Evolutionary conservation across 1,284 basidiomycete genomes (phyloP).

Genomic region (Trichosporon sp.): DNA sequence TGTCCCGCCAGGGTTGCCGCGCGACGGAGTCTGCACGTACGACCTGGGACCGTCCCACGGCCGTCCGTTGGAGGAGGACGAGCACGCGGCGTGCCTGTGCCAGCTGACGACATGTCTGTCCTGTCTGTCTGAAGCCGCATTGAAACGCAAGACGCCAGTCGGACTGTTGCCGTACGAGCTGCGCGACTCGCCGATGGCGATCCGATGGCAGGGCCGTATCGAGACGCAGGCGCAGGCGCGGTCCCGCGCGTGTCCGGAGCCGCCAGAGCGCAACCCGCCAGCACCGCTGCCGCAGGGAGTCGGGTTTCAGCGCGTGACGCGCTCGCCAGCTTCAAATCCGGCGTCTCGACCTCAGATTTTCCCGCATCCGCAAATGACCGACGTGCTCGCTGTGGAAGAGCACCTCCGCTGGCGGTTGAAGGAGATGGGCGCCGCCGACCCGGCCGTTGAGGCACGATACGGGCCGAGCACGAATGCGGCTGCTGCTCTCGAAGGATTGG

Average conservation of each 20-base stretch:
- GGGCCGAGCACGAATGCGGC: slow-evolving; percentile 48
- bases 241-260: slow-evolving; percentile 29
- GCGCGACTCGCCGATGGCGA: slow-evolving; percentile 29
- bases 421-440: slow-evolving; percentile 55
- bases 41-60: slow-evolving; percentile 36
- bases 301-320: slow-evolving; percentile 48
- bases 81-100: slow-evolving; percentile 51
- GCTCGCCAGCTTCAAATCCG: slow-evolving; percentile 26
- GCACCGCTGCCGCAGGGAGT: slow-evolving; percentile 40
- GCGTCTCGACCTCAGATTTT: slow-evolving; percentile 39
- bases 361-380: slow-evolving; percentile 57
- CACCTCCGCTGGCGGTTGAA: slow-evolving; percentile 55
- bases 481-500: slow-evolving; percentile 49
- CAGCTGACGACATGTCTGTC: slow-evolving; percentile 47
- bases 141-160: slow-evolving; percentile 42
- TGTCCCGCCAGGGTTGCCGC: slow-evolving; percentile 25
- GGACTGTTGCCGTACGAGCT: slow-evolving; percentile 46
- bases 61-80: slow-evolving; percentile 33
- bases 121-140: slow-evolving; percentile 42
- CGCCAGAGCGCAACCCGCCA: slow-evolving; percentile 15
- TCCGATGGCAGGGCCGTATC: slow-evolving; percentile 44
- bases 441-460: slow-evolving; percentile 49
- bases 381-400: slow-evolving; percentile 56
- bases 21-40: slow-evolving; percentile 33
- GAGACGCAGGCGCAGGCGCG: slow-evolving; percentile 44